Evolutionary conservation across 1,284 basidiomycete genomes (phyloP), one percentile per base, ranked within the genome.

Genomic region (Cryptococcus depauperatus): DNA sequence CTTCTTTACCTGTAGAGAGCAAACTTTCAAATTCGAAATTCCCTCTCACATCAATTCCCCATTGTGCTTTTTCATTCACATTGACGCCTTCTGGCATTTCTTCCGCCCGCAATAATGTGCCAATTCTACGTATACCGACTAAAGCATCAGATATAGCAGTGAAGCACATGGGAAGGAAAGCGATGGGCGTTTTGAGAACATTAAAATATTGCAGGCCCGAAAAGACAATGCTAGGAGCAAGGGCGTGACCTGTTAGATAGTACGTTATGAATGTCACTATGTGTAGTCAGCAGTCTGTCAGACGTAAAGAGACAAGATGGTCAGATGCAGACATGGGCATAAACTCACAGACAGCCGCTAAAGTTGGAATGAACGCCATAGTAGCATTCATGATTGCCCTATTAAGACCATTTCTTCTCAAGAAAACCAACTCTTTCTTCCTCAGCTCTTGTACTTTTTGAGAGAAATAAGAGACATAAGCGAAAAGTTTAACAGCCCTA

Each of bases 141-240:
- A 46, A 33, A 9, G 80, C 80, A 59, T 85, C 81, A 0, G 81
- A 74, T 2, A 72, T 57, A 4, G 68, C 64, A 10, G 65, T 64
- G 30, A 73, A 61, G 1, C 62, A 59, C 56, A 70, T 66, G 1
- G 73, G 73, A 1, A 65, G 43, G 46, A 60, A 52, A 29, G 61
- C 51, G 11, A 67, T 54, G 29, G 69, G 61, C 5, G 41, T 42
- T 29, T 57, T 52, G 5, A 63, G 35, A 8, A 86, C 79, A 56
- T 83, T 83, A 74, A 88, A 85, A 48, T 82, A 75, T 50, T 84
- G 81, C n/a, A 89, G 68, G 11, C 80, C 79, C 16, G 78, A 77
- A 69, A 88, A 88, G 48, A 88, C 82, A 55, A 77, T 75, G 1
- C 82, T 80, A 6, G 84, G 72, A 52, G 81, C 77, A 26, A 86